These are phyloP conservation scores for Helichrysum umbraculigerum DNA, from an alignment of 129 eudicot species.

Conservation along the genomic window DNA sequence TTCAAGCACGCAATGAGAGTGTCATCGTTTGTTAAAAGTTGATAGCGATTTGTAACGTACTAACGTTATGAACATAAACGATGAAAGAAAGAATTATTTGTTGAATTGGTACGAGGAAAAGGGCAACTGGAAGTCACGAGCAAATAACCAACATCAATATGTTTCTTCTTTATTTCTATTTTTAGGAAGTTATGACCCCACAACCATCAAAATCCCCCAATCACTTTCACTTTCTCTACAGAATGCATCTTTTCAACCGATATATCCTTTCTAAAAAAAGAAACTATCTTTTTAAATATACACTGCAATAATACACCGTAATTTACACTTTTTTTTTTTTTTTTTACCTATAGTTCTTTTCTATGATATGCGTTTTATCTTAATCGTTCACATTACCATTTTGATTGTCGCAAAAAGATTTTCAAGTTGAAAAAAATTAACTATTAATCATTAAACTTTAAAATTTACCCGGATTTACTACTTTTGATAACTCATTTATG, in stretches of 20 bases:
- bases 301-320: not conserved
- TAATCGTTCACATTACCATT: too few species aligned
- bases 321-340: not conserved
- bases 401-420: too few species aligned
- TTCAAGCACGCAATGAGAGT: conserved; percentile 12
- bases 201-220: conserved; percentile 23
- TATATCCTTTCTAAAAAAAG: conserved; percentile 22
- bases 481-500: too few species aligned
- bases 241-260: conserved; percentile 16
- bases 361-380: too few species aligned
- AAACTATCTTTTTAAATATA: not conserved
- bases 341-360: too few species aligned
- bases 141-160: conserved; percentile 22
- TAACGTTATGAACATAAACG: not conserved
- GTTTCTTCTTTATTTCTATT: conserved; percentile 34
- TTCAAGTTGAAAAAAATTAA: too few species aligned
- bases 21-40: conserved; percentile 7
- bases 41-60: not conserved
- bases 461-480: too few species aligned
- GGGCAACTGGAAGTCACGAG: conserved; percentile 33
- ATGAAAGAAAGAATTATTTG: conserved; percentile 10
- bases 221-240: conserved; percentile 24
- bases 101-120: conserved; percentile 7
- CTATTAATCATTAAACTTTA: too few species aligned
- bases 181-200: conserved; percentile 25